Base-by-base conservation (phyloP, 352 stramenopile genomes). In the Nothophytophthora sp. region DNA sequence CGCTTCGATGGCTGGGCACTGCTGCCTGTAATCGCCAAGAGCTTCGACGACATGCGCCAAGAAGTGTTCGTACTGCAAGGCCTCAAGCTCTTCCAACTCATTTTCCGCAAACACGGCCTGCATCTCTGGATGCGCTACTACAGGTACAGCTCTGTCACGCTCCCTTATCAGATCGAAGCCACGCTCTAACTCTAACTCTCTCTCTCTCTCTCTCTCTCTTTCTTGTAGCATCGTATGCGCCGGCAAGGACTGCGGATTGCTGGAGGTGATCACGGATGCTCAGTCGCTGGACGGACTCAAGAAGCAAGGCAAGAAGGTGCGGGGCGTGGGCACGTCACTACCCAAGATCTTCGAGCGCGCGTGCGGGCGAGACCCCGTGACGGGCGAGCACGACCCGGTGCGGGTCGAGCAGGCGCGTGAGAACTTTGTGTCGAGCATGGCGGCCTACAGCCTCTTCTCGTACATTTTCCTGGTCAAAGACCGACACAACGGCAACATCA, bases 401-500 rank as follows among this genome's bases (percentile, higher is more conserved):
- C 67, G 69, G n/a, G 44, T 85, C 7, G 75, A 84, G 48, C 57
- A 66, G 16, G 96, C 96, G 22, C 92, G 97, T 47, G 69, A 70
- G 11, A 98, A 98, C 51, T 99, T 99, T 49, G 88, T 98, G 36
- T 76, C 81, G 37, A 98, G 85, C 61, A 86, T 99, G 59, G 96
- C 95, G 5, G 96, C 88, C 25, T 99, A 99, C 73, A 97, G 86
- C 20, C 75, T 99, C 15, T 94, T 99, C 42, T 97, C 78, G 27
- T 99, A 99, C 58, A 76, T 99, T 1, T 86, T 99, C 28, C 80
- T 97, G 20, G 71, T 99, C 48, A 99, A 99, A 54, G 97, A 99
- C 65, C 81, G 96, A 11, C 97, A 99, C 81, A 99, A 99, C 51
- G 97, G 96, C 18, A 99, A 99, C 70, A 97, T 99, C 36, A 96